Percentiles rank a stretch among this genome's conserved stretches.
Evolutionary conservation across 2,329 filamentous ascomycete species (phyloP).

Genomic region (Verticillium nubilum): DNA sequence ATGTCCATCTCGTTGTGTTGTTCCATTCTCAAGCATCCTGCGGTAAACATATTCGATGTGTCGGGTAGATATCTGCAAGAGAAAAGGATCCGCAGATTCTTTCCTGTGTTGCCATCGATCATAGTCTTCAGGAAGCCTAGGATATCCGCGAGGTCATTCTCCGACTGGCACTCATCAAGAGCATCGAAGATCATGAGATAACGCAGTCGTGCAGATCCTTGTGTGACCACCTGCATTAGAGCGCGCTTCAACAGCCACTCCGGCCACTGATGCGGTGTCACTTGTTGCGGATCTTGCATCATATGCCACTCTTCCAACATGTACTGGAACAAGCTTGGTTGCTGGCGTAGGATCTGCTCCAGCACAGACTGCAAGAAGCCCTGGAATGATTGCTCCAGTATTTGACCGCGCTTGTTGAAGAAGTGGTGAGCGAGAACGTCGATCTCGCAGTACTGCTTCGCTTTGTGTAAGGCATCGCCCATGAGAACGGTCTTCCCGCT

Average conservation of each 20-base stretch:
- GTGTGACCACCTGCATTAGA: not conserved
- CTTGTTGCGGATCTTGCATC: not conserved
- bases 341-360: conserved; percentile 2
- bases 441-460: not conserved
- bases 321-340: not conserved
- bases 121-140: no score
- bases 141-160: no score
- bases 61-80: conserved; percentile 5
- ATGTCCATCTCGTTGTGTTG: not conserved
- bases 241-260: conserved; percentile 1
- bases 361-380: conserved; percentile 5
- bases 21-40: not conserved
- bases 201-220: not conserved
- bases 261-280: conserved; percentile 1
- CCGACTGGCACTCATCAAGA: conserved; percentile 5
- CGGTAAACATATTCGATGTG: not conserved
- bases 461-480: conserved; percentile 1
- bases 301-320: conserved; percentile 4
- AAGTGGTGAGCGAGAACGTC: conserved; percentile 3
- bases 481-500: conserved; percentile 7
- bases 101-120: not conserved
- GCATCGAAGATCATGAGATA: conserved; percentile 5
- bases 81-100: conserved; percentile 1
- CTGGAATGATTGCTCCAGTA: conserved; percentile 3
- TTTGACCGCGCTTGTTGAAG: conserved; percentile 3